Evolutionary conservation across 768 basidiomycete species (phyloP).

Genomic region (Kondoa subrosea): DNA sequence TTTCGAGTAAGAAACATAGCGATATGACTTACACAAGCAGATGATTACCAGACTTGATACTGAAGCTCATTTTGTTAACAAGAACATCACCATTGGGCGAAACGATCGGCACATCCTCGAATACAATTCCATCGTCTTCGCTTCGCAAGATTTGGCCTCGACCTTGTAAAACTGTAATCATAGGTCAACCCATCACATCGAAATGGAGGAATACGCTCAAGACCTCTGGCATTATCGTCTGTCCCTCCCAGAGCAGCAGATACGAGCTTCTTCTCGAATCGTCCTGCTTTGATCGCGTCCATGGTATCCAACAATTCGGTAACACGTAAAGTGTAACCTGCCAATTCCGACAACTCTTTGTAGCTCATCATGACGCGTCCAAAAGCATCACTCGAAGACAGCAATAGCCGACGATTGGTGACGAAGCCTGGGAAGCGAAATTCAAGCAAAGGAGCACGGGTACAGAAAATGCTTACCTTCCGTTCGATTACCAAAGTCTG

Average conservation of each 20-base stretch:
- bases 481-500: conserved; percentile 69
- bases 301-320: conserved; percentile 77
- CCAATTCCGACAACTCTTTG: conserved; percentile 76
- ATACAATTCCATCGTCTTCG: conserved; percentile 58
- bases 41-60: conserved; percentile 63
- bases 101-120: conserved; percentile 84
- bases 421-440: conserved; percentile 53
- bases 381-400: conserved; percentile 53
- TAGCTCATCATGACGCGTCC: conserved; percentile 94
- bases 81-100: conserved; percentile 91
- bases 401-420: conserved; percentile 47
- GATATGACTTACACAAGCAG: conserved; percentile 23
- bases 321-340: conserved; percentile 86
- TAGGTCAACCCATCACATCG: neutral
- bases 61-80: conserved; percentile 66
- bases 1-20: neutral
- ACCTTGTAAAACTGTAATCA: conserved; percentile 50
- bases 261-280: conserved; percentile 74
- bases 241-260: conserved; percentile 40
- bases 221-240: conserved; percentile 61
- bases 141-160: conserved; percentile 65
- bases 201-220: conserved; percentile 27
- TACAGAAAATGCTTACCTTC: conserved; percentile 46
- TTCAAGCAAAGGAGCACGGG: neutral
- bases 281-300: conserved; percentile 62